These are phyloP conservation scores for Leccinum obscurum DNA, from an alignment of 768 basidiomycete species.

Conservation along the genomic window DNA sequence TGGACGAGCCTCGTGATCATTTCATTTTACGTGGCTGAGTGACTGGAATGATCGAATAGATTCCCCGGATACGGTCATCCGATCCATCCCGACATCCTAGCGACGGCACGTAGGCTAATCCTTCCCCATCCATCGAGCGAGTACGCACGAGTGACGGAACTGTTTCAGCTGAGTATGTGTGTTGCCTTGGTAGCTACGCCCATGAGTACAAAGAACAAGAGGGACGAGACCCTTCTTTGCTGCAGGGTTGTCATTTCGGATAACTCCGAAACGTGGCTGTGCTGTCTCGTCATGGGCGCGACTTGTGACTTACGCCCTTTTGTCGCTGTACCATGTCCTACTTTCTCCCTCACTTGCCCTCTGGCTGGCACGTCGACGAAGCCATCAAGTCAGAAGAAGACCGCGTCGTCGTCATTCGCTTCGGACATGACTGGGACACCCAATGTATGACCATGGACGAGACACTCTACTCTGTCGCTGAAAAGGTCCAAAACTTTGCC, in stretches of 20 bases:
- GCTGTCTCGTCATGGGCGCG: not conserved
- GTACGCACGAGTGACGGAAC: not conserved
- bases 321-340: slow-evolving; percentile 63
- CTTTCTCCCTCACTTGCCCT: slow-evolving; percentile 84
- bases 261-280: slow-evolving; percentile 1
- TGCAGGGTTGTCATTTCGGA: slow-evolving; percentile 3
- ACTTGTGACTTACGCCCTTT: not conserved
- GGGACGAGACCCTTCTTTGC: not conserved
- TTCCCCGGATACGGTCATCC: not conserved
- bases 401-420: slow-evolving; percentile 89
- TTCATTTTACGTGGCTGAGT: slow-evolving; percentile 3
- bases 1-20: not conserved
- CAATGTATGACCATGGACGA: slow-evolving; percentile 99
- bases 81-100: not conserved
- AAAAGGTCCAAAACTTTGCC: slow-evolving; percentile 98
- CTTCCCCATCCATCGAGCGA: not conserved
- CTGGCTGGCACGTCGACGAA: slow-evolving; percentile 99
- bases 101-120: not conserved
- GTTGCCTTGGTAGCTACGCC: not conserved
- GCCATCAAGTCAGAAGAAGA: slow-evolving; percentile 99
- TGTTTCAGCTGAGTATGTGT: not conserved
- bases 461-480: slow-evolving; percentile 86
- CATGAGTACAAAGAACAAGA: not conserved
- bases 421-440: slow-evolving; percentile 90
- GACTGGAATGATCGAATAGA: not conserved